Percentiles rank a stretch among this genome's conserved stretches.
These are phyloP conservation scores for Rhodotorula taiwanensis DNA, from an alignment of 768 basidiomycete species.

Conservation along the genomic window DNA sequence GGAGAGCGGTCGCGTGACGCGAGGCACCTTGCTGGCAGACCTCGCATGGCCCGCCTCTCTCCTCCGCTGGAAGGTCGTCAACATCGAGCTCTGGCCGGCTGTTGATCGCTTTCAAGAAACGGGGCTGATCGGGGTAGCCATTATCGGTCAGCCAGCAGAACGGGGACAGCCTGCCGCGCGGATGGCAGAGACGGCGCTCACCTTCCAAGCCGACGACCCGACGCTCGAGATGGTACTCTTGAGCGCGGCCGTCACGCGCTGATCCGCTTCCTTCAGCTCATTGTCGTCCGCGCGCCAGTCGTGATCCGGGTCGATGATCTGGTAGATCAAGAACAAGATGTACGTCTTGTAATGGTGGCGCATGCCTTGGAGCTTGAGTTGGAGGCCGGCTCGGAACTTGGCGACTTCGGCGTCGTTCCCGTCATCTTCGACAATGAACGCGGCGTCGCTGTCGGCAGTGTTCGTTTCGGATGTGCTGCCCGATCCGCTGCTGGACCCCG, in stretches of 20 bases:
- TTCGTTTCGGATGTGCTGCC: neutral
- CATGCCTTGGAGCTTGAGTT: neutral
- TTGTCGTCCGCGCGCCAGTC: slow-evolving; percentile 9
- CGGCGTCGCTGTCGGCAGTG: neutral
- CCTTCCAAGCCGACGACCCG: slow-evolving; percentile 11
- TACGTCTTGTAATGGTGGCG: slow-evolving; percentile 18
- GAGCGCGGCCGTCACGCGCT: neutral
- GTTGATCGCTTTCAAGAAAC: slow-evolving; percentile 8
- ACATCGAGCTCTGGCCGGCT: neutral
- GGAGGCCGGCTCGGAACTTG: neutral
- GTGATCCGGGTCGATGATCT: slow-evolving; percentile 14
- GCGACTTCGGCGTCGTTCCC: neutral
- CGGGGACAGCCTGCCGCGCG: too few relatives aligned
- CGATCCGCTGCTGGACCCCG: neutral
- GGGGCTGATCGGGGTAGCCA: too few relatives aligned
- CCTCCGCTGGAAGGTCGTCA: neutral
- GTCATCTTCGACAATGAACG: slow-evolving; percentile 2
- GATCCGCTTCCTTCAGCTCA: slow-evolving; percentile 4
- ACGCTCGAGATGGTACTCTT: neutral
- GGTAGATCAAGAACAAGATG: slow-evolving; percentile 18
- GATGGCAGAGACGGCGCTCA: too few relatives aligned
- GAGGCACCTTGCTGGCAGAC: neutral
- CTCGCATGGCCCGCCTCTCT: slow-evolving; percentile 1
- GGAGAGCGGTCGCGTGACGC: neutral
- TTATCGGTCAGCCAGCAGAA: too few relatives aligned